Evolutionary conservation across 768 basidiomycete genomes (phyloP).

Genomic region (Phaeotremella fagi): DNA sequence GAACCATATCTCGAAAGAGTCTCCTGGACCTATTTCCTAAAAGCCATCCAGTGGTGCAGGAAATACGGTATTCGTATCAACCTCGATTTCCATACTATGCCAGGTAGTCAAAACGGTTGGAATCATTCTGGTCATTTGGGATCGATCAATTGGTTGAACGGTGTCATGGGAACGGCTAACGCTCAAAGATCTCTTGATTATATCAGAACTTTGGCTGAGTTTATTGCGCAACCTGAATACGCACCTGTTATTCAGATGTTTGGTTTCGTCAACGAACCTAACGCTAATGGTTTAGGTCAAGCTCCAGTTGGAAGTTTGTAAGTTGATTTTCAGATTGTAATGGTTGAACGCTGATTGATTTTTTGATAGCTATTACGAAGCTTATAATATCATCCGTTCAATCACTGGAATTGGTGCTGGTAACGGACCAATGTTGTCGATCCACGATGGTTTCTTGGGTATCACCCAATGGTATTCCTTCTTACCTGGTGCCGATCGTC

Average conservation of each 20-base stretch:
- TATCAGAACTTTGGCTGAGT: slow-evolving; percentile 85
- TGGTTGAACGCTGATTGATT: not conserved
- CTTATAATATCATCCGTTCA: slow-evolving; percentile 59
- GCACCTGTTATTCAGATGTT: slow-evolving; percentile 42
- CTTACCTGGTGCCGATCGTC: slow-evolving; percentile 36
- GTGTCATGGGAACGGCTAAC: slow-evolving; percentile 92
- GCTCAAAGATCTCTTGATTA: slow-evolving; percentile 86
- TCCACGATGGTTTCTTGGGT: slow-evolving; percentile 65
- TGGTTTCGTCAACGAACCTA: slow-evolving; percentile 49
- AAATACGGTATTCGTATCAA: slow-evolving; percentile 97
- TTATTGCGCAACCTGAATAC: slow-evolving; percentile 57
- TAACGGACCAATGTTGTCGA: slow-evolving; percentile 56
- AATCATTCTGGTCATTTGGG: slow-evolving; percentile 85
- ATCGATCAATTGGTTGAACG: slow-evolving; percentile 43
- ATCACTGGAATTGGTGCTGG: slow-evolving; percentile 72
- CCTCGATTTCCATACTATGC: slow-evolving; percentile 63
- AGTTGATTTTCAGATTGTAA: slow-evolving; percentile 10
- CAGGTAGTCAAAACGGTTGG: slow-evolving; percentile 72
- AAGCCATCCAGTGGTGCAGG: slow-evolving; percentile 88
- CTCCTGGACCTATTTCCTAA: slow-evolving; percentile 88
- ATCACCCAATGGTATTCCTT: slow-evolving; percentile 54
- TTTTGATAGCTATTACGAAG: slow-evolving; percentile 47
- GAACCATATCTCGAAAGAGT: slow-evolving; percentile 85
- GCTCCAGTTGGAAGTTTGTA: slow-evolving; percentile 42
- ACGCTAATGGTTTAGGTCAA: slow-evolving; percentile 33